Conservation (phyloP, 495 filamentous ascomycete species). For the Aspergillus sparsus region DNA sequence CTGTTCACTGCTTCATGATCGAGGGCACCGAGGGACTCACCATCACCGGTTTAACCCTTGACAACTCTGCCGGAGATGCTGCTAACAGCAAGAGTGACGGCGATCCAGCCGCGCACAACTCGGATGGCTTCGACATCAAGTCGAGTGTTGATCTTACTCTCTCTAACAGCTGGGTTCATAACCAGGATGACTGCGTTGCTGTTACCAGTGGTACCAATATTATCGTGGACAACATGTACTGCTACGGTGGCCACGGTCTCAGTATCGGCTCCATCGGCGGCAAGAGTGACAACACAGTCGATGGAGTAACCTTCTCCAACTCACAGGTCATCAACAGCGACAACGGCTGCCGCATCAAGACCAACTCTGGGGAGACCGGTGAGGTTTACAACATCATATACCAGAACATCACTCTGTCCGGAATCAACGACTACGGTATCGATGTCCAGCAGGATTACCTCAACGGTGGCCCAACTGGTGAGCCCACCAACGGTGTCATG, state of each 20-base stretch:
- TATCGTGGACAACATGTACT: constrained; percentile 28
- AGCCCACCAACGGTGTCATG: constrained; percentile 45
- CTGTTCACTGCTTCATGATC: constrained; percentile 43
- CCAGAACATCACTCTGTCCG: constrained; percentile 41
- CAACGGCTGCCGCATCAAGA: constrained; percentile 51
- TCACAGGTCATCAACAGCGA: constrained; percentile 31
- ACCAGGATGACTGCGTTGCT: constrained; percentile 52
- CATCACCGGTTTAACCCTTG: constrained; percentile 37
- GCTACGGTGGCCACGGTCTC: constrained; percentile 50
- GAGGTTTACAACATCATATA: constrained; percentile 44
- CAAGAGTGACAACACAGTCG: constrained; percentile 49
- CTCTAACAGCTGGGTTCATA: constrained; percentile 34
- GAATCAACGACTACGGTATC: constrained; percentile 50
- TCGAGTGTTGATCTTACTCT: constrained; percentile 33
- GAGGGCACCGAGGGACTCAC: constrained; percentile 30
- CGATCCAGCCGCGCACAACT: constrained; percentile 43
- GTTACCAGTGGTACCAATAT: constrained; percentile 41
- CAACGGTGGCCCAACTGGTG: constrained; percentile 50
- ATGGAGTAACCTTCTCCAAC: constrained; percentile 42
- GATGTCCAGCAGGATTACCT: constrained; percentile 52
- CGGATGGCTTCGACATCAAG: constrained; percentile 46
- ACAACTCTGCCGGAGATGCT: constrained; percentile 46
- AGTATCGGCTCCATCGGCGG: constrained; percentile 52
- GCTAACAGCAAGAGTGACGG: constrained; percentile 39
- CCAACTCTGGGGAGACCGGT: constrained; percentile 45